Percentiles rank a stretch among this genome's conserved stretches.
phyloP scores from a whole-genome alignment of 2,329 filamentous ascomycete species.

The Leptographium procerum region DNA sequence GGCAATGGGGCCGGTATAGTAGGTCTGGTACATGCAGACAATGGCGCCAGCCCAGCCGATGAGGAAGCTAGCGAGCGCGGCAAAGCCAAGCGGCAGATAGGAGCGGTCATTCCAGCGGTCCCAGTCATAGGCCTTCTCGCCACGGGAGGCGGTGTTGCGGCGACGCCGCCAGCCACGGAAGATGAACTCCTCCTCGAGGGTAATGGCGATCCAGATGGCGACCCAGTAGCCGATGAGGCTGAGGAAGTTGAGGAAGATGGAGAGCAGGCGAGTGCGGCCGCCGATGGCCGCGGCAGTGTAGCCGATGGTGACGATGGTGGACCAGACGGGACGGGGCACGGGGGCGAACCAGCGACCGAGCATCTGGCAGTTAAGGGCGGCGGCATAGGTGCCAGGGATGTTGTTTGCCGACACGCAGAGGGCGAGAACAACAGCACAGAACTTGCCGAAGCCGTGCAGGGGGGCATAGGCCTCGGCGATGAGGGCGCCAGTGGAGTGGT shows the following conservation, averaged over 20 bases:
- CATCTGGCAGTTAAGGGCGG: conserved; percentile 56
- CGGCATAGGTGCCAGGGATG: conserved; percentile 52
- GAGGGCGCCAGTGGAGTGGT: conserved; percentile 48
- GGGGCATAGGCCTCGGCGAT: conserved; percentile 50
- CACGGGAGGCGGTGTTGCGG: conserved; percentile 31
- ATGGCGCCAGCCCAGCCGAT: conserved; percentile 55
- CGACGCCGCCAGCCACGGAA: conserved; percentile 32
- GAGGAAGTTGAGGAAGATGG: conserved; percentile 59
- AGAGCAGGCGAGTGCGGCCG: conserved; percentile 46
- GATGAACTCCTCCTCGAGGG: conserved; percentile 49
- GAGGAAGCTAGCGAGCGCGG: conserved; percentile 49
- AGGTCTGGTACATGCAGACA: conserved; percentile 57
- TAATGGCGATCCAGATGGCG: conserved; percentile 52
- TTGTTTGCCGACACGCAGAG: conserved; percentile 56
- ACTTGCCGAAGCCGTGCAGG: conserved; percentile 51
- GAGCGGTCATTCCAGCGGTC: conserved; percentile 46
- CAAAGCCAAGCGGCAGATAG: conserved; percentile 50
- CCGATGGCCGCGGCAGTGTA: conserved; percentile 55
- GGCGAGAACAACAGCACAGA: conserved; percentile 54
- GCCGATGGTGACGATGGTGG: conserved; percentile 48
- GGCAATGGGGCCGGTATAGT: conserved; percentile 49
- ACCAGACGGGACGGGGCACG: conserved; percentile 55
- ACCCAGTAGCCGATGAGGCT: conserved; percentile 64
- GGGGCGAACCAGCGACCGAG: conserved; percentile 45
- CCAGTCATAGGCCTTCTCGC: conserved; percentile 44